phyloP scores from a whole-genome alignment of 805 yeast genomes.

The Trichomonascus vanleenenianus region DNA sequence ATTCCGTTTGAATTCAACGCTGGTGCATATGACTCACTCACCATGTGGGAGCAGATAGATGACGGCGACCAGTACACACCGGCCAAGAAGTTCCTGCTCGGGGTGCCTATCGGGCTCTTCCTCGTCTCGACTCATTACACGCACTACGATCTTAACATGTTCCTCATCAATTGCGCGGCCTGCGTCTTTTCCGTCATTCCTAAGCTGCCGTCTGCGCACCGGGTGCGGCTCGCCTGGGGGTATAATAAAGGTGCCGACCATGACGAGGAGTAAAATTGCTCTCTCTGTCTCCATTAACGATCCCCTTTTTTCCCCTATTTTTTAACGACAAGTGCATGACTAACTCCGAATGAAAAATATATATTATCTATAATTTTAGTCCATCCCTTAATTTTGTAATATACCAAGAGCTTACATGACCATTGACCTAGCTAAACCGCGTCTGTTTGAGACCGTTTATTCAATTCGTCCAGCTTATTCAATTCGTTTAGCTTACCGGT shows the following conservation, averaged over 20 bases:
- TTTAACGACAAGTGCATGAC: too few relatives aligned
- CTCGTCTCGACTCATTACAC: conserved; percentile 85
- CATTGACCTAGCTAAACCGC: too few relatives aligned
- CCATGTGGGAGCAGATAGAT: conserved; percentile 98
- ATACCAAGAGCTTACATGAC: too few relatives aligned
- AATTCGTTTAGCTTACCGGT: too few relatives aligned
- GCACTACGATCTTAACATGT: conserved; percentile 70
- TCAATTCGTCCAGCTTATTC: too few relatives aligned
- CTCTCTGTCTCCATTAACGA: too few relatives aligned
- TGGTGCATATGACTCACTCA: conserved; percentile 91
- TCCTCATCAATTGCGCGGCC: conserved; percentile 69
- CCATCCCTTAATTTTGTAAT: too few relatives aligned
- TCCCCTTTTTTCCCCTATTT: too few relatives aligned
- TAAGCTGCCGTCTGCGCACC: conserved; percentile 56
- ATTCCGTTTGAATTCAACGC: conserved; percentile 95
- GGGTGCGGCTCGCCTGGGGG: conserved; percentile 24
- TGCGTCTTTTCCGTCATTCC: conserved; percentile 87
- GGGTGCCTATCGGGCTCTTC: conserved; percentile 87
- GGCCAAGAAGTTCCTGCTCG: conserved; percentile 82
- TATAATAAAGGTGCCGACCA: too few relatives aligned
- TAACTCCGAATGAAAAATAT: not conserved
- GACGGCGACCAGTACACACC: conserved; percentile 97
- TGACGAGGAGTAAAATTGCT: too few relatives aligned
- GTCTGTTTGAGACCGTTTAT: too few relatives aligned
- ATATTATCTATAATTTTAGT: not conserved